Percentiles rank a stretch among this genome's conserved stretches.
These are phyloP conservation scores for Ustilago cynodontis DNA, from an alignment of 1,284 basidiomycete species.

Conservation along the genomic window DNA sequence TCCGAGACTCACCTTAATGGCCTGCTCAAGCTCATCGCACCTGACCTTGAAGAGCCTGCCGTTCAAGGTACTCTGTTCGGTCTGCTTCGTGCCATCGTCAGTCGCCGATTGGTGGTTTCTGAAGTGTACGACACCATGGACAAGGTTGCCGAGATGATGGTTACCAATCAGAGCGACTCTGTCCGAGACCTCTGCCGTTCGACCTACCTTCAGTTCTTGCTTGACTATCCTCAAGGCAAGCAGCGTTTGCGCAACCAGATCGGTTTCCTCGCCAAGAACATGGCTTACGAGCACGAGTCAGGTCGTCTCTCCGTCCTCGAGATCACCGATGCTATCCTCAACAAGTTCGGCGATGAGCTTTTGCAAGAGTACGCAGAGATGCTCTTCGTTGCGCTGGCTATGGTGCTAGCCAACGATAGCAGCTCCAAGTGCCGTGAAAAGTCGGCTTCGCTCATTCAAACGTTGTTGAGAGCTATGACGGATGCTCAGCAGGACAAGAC, in stretches of 20 bases:
- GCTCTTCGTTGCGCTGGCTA: slow-evolving; percentile 90
- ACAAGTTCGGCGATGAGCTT: slow-evolving; percentile 85
- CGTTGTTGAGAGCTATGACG: slow-evolving; percentile 79
- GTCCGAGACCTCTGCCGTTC: slow-evolving; percentile 92
- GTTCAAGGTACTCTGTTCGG: slow-evolving; percentile 85
- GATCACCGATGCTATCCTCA: slow-evolving; percentile 82
- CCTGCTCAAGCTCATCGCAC: slow-evolving; percentile 84
- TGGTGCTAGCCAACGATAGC: slow-evolving; percentile 93
- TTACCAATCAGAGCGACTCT: slow-evolving; percentile 89
- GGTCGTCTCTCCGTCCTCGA: slow-evolving; percentile 94
- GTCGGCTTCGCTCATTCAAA: slow-evolving; percentile 84
- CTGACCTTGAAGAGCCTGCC: slow-evolving; percentile 94
- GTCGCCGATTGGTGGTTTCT: slow-evolving; percentile 89
- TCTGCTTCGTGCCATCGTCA: slow-evolving; percentile 90
- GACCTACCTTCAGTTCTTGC: slow-evolving; percentile 90
- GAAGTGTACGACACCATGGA: slow-evolving; percentile 99
- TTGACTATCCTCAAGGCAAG: slow-evolving; percentile 98
- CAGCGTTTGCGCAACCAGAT: slow-evolving; percentile 88
- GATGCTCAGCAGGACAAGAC: slow-evolving; percentile 76
- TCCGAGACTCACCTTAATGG: slow-evolving; percentile 90
- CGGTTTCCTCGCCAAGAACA: slow-evolving; percentile 91
- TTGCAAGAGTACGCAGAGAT: slow-evolving; percentile 87
- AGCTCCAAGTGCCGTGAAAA: slow-evolving; percentile 88
- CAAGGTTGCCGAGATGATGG: slow-evolving; percentile 90
- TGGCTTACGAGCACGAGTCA: slow-evolving; percentile 90